These are phyloP conservation scores for Colletotrichum sp. DNA, from an alignment of 2,329 filamentous ascomycete genomes.

Conservation along the genomic window DNA sequence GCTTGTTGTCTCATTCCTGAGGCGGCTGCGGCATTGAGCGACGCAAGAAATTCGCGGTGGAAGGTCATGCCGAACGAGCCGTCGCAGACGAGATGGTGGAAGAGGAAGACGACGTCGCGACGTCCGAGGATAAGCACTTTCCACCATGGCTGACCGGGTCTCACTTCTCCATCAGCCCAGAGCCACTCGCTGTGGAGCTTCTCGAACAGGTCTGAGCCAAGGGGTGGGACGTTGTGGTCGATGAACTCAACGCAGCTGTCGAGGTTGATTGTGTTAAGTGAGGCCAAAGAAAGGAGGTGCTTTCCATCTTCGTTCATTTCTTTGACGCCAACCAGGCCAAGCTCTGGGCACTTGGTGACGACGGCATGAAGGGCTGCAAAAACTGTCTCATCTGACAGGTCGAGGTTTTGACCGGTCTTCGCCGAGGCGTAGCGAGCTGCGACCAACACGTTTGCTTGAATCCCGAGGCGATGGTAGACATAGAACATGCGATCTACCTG, in stretches of 20 bases:
- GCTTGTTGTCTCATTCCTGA: not conserved
- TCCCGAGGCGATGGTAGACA: conserved; percentile 24
- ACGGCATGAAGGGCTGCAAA: conserved; percentile 22
- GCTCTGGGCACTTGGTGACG: conserved; percentile 20
- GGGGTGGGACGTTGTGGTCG: not conserved
- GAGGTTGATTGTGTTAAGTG: conserved; percentile 3
- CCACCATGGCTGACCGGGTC: conserved; percentile 10
- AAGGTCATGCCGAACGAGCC: conserved; percentile 13
- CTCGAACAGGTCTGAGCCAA: not conserved
- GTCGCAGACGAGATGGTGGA: conserved; percentile 16
- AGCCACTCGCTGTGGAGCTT: conserved; percentile 3
- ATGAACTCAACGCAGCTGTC: conserved; percentile 14
- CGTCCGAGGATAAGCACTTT: conserved; percentile 9
- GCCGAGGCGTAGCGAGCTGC: conserved; percentile 22
- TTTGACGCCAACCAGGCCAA: conserved; percentile 19
- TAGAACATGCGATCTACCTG: conserved; percentile 24
- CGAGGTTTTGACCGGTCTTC: not conserved
- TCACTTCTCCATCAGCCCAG: not conserved
- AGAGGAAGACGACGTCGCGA: conserved; percentile 7
- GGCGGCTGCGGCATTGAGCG: not conserved
- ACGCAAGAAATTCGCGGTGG: conserved; percentile 9
- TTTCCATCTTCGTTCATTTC: not conserved
- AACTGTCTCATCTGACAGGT: conserved; percentile 11
- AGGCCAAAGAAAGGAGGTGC: not conserved
- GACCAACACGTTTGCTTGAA: conserved; percentile 26